Conservation (phyloP, 2,329 filamentous ascomycete species). For the Arthrobotrys iridis region DNA sequence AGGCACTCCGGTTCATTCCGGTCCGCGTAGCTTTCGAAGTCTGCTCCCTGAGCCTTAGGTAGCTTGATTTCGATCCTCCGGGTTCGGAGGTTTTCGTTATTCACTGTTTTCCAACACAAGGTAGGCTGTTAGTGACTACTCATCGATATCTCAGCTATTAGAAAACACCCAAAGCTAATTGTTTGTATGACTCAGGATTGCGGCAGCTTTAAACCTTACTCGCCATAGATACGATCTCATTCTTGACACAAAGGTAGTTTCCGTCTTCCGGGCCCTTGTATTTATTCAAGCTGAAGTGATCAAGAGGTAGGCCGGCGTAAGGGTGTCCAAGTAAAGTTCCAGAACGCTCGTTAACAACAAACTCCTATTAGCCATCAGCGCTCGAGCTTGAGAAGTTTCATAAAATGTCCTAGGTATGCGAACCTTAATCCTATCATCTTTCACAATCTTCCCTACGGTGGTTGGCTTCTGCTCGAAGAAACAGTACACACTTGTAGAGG, state of each 20-base stretch:
- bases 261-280: constrained; percentile 58
- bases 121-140: not conserved
- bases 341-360: constrained; percentile 59
- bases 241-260: constrained; percentile 57
- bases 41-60: not conserved
- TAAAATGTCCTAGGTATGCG: no score
- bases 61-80: not conserved
- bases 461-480: constrained; percentile 9
- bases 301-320: constrained; percentile 56
- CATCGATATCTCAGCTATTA: no score
- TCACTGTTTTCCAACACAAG: not conserved
- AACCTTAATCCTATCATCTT: not conserved
- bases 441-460: constrained; percentile 13
- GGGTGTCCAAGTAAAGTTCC: constrained; percentile 58
- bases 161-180: no score
- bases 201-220: not conserved
- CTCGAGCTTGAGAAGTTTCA: no score
- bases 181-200: not conserved
- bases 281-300: constrained; percentile 60
- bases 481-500: not conserved
- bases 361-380: constrained; percentile 53
- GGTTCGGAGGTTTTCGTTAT: not conserved
- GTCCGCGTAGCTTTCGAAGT: not conserved
- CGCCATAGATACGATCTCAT: constrained; percentile 56
- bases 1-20: not conserved